Conservation (phyloP, 768 basidiomycete species). For the Boletus edulis region DNA sequence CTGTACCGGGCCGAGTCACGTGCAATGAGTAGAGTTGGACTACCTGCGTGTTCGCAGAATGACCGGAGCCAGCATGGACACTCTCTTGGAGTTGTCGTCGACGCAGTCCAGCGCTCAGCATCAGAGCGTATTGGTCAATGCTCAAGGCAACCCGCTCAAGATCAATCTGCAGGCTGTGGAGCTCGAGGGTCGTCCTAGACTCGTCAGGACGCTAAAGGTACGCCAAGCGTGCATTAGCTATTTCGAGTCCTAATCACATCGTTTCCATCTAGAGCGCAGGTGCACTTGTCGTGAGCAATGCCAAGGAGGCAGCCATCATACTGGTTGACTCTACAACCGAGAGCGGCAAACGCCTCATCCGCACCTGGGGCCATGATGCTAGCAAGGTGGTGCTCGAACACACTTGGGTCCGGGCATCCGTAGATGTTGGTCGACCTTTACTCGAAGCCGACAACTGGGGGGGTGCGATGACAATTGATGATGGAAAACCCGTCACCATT, state of each 20-base stretch:
- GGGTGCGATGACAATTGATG: conserved; percentile 34
- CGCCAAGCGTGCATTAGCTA: conserved; percentile 9
- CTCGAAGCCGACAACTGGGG: conserved; percentile 54
- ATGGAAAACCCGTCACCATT: conserved; percentile 32
- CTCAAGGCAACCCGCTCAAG: conserved; percentile 41
- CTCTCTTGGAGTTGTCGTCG: conserved; percentile 13
- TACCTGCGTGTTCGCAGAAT: not conserved
- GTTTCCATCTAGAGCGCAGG: conserved; percentile 48
- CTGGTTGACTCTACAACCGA: conserved; percentile 53
- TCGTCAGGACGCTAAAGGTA: conserved; percentile 52
- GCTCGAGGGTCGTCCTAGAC: conserved; percentile 46
- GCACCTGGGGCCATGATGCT: conserved; percentile 53
- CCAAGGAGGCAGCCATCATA: conserved; percentile 53
- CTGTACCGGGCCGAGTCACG: conserved; percentile 4
- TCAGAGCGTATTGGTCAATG: conserved; percentile 37
- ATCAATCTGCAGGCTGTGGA: conserved; percentile 60
- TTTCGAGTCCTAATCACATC: conserved; percentile 1
- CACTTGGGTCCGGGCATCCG: conserved; percentile 50
- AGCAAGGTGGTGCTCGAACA: conserved; percentile 50
- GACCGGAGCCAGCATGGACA: conserved; percentile 18
- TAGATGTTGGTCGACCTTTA: conserved; percentile 43
- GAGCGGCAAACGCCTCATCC: conserved; percentile 56
- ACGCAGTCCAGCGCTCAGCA: conserved; percentile 12
- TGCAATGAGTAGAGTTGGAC: not conserved
- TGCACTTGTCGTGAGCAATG: conserved; percentile 49